Evolutionary conservation across 2,329 filamentous ascomycete species (phyloP), one percentile per base, ranked within the genome.

Genomic region (Alternaria viburni): DNA sequence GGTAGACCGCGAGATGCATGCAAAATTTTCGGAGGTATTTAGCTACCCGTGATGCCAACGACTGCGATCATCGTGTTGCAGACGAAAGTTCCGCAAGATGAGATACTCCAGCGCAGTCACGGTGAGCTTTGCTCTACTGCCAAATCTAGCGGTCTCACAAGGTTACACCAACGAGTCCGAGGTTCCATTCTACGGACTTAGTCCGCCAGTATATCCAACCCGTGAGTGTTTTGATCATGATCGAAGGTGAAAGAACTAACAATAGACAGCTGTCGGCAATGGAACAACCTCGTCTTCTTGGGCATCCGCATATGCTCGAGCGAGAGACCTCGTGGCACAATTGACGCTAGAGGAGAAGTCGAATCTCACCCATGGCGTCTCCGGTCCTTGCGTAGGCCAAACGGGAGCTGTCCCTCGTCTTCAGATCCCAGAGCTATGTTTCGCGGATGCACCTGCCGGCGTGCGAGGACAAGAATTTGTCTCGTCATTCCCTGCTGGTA

Each of bases 341-440:
- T 69, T 84, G 52, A 82, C 81, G 1, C 67, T 79, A 7, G 78
- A 81, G 32, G 82, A 84, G 62, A 83, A 84, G 59, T 74, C 79
- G 6, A 82, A 81, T 62, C 71, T 78, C 32, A 80, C 80, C 4
- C 76, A 77, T 36, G 79, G 80, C 52, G 71, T 70, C 21, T 65
- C 69, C 12, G 75, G 76, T 6, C 60, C 56, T 7, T 81, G 79
- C 45, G 74, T 77, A 21, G 79, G 79, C 12, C 74, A 80, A 62
- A 77, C 77, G 19, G 77, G 77, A 51, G 72, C 71, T 49, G 76
- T 81, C 19, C 70, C 76, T 19, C 73, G 80, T 25, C 68, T 82
- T 7, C 72, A 76, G 5, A 79, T 81, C 41, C 79, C 77, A 6
- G 75, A 77, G 19, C 55, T 82, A 13, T 82, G 80, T 56, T 75